Percentiles rank a stretch among this genome's conserved stretches.
Evolutionary conservation across 78 protist species (phyloP).

Genomic region (slime mould (Dictyostelium discoideum)): dicty_2.7 NC_007089.4:767001-767500

Average conservation of each 20-base stretch:
- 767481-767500: conserved; percentile 31
- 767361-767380: conserved; percentile 59
- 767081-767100: no score
- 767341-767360: conserved; percentile 61
- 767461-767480: conserved; percentile 23
- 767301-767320: not conserved
- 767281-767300: conserved; percentile 73
- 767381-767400: conserved; percentile 79
- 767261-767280: conserved; percentile 82
- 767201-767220: conserved; percentile 81
- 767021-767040: conserved; percentile 76
- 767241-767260: conserved; percentile 80
- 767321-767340: conserved; percentile 36
- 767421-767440: not conserved
- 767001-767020: conserved; percentile 81
- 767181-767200: conserved; percentile 13
- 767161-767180: conserved; percentile 48
- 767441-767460: conserved; percentile 14
- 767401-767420: conserved; percentile 72
- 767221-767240: conserved; percentile 81
- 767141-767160: not conserved
- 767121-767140: not conserved
- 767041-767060: conserved; percentile 27
- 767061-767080: no score
- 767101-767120: no score